phyloP scores from a whole-genome alignment of 2,329 filamentous ascomycete genomes.

The Grosmannia serpens region DNA sequence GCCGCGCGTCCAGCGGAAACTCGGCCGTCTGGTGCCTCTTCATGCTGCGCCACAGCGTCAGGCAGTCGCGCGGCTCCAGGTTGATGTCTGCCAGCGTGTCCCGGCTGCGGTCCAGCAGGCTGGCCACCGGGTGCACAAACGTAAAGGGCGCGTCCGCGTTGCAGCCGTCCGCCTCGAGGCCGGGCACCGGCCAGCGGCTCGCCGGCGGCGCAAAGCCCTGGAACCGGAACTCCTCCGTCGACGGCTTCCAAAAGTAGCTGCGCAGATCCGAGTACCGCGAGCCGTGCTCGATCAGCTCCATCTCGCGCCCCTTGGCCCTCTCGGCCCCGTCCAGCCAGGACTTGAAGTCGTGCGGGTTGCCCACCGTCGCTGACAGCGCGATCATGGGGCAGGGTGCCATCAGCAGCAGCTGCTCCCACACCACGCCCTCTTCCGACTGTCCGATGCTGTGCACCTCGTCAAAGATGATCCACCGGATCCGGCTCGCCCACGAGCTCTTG shows the following conservation, averaged over 20 bases:
- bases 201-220: conserved; percentile 34
- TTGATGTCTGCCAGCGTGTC: conserved; percentile 55
- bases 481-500: conserved; percentile 48
- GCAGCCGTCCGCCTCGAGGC: conserved; percentile 30
- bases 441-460: conserved; percentile 76
- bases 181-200: conserved; percentile 29
- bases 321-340: conserved; percentile 58
- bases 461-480: conserved; percentile 67
- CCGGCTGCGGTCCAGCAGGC: conserved; percentile 27
- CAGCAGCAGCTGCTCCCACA: conserved; percentile 70
- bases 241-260: conserved; percentile 57
- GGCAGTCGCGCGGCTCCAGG: conserved; percentile 61
- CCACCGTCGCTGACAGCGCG: conserved; percentile 68
- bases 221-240: conserved; percentile 32
- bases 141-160: not conserved
- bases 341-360: conserved; percentile 60
- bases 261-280: conserved; percentile 65
- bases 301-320: conserved; percentile 45
- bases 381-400: conserved; percentile 68
- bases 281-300: conserved; percentile 57
- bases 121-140: conserved; percentile 9
- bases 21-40: conserved; percentile 37
- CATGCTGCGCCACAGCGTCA: conserved; percentile 55
- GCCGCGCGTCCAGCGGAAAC: conserved; percentile 35
- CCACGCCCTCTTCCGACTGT: conserved; percentile 60